phyloP scores from a whole-genome alignment of 345 rosid genomes.

The Chamaenerion angustifolium region DNA sequence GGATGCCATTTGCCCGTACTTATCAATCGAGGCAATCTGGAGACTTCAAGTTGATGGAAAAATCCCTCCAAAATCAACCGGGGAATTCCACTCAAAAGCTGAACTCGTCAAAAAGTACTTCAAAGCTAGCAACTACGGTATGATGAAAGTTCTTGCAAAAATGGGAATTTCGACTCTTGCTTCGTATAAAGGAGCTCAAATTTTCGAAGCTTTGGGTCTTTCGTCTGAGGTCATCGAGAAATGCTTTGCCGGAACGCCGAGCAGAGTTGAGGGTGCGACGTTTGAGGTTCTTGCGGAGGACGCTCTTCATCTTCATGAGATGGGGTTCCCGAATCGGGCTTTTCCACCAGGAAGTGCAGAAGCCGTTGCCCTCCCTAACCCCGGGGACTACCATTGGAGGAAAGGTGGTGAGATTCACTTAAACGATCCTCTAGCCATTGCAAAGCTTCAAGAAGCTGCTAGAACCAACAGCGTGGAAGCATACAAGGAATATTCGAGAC shows the following conservation, averaged over 20 bases:
- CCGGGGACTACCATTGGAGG: slow-evolving; percentile 99
- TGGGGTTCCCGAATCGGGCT: slow-evolving; percentile 68
- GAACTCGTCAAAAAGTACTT: slow-evolving; percentile 85
- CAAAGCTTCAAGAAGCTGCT: slow-evolving; percentile 94
- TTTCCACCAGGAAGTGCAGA: slow-evolving; percentile 94
- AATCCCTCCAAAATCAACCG: slow-evolving; percentile 76
- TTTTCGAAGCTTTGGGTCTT: slow-evolving; percentile 96
- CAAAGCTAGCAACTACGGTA: slow-evolving; percentile 96
- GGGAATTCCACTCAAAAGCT: slow-evolving; percentile 64
- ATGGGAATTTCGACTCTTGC: slow-evolving; percentile 99
- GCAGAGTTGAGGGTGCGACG: slow-evolving; percentile 98
- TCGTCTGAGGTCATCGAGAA: slow-evolving; percentile 88
- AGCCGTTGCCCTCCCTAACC: slow-evolving; percentile 81
- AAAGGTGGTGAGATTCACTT: slow-evolving; percentile 93
- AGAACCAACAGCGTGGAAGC: slow-evolving; percentile 84
- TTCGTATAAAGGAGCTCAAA: slow-evolving; percentile 98
- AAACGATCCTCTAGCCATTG: slow-evolving; percentile 94
- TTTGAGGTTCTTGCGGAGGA: slow-evolving; percentile 96
- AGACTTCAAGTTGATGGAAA: slow-evolving; percentile 93
- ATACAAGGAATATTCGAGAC: slow-evolving; percentile 82
- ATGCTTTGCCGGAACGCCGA: slow-evolving; percentile 98
- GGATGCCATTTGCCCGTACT: slow-evolving; percentile 93
- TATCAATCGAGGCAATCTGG: slow-evolving; percentile 73
- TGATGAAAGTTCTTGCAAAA: slow-evolving; percentile 99
- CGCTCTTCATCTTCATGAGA: slow-evolving; percentile 67